Evolutionary conservation across 441 rosid species (phyloP), one percentile per base, ranked within the genome.

Genomic region (Erysimum cheiri): DNA sequence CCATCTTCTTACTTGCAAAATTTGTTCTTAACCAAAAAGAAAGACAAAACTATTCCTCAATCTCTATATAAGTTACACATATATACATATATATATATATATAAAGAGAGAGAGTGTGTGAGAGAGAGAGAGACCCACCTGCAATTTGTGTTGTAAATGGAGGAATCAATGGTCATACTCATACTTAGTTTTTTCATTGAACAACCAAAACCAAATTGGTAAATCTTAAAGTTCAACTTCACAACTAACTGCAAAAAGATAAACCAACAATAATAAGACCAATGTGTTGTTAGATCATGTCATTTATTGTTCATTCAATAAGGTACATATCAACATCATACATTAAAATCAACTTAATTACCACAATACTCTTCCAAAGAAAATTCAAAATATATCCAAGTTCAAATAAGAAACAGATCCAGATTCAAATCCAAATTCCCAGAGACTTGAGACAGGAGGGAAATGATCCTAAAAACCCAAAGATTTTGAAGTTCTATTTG

Each of bases 1-100:
- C 91, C 79, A 74, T 74, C 39, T 78, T 85, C 48, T 71, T 75
- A 79, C 86, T 81, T 71, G 12, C 8, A 81, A 24, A 49, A 43
- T 26, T 55, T 75, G 48, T 62, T 49, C 75, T 70, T 8, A 33
- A 67, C 46, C n/a, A 13, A 19, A 75, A 1, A 62, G 56, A 55
- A 33, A 26, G 44, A 67, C 7, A 63, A 62, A 57, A 1, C 19
- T 43, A 40, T 54, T 56, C 59, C 24, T 63, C 75, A 75, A 1
- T 40, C 41, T 73, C 49, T 74, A 44, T 4, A 36, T 13, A 33
- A 11, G 10, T 46, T 14, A 57, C 66, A 80, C 84, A 62, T 10
- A 49, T 67, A 49, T 67, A 14, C 28, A 46, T 49, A 39, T 46
- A 48, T 59, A 52, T 8, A 26, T 9, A 35, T 22, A 6, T 22